Conservation (phyloP, 1,284 basidiomycete species). For the Hortiboletus rubellus region DNA sequence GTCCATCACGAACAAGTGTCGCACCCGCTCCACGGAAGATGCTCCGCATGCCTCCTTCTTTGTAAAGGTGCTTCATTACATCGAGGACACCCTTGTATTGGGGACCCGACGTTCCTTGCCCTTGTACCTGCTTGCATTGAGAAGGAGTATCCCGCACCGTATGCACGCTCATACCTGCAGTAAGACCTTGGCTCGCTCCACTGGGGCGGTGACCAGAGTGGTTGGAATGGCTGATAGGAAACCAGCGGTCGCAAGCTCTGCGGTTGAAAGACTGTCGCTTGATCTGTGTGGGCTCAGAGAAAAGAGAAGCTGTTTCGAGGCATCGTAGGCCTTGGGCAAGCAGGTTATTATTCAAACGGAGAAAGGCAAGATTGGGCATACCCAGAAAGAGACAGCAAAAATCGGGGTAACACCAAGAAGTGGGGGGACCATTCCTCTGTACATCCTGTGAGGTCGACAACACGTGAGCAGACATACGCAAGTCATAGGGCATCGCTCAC, state of each 20-base stretch:
- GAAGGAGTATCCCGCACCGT: not conserved
- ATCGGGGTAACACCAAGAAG: constrained; percentile 97
- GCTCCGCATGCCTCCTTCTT: constrained; percentile 89
- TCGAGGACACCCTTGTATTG: constrained; percentile 93
- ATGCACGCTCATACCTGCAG: constrained; percentile 63
- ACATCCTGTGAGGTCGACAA: constrained; percentile 58
- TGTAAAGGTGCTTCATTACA: constrained; percentile 90
- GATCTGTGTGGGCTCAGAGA: constrained; percentile 68
- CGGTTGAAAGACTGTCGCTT: constrained; percentile 64
- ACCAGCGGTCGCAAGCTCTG: constrained; percentile 90
- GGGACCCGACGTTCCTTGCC: constrained; percentile 70
- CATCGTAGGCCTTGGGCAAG: constrained; percentile 81
- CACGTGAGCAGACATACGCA: constrained; percentile 6
- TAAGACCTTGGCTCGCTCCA: constrained; percentile 96
- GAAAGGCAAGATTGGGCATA: constrained; percentile 33
- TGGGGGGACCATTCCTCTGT: constrained; percentile 96
- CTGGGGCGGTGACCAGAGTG: constrained; percentile 90
- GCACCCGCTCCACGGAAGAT: constrained; percentile 94
- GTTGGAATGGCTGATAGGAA: constrained; percentile 95
- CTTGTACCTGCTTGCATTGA: constrained; percentile 66
- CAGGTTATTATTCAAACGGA: constrained; percentile 4
- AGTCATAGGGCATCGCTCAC: constrained; percentile 45
- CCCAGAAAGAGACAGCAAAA: constrained; percentile 99
- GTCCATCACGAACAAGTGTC: constrained; percentile 93
- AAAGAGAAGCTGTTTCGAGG: constrained; percentile 88